phyloP scores from a whole-genome alignment of 371 early-diverging fungal species.

The Phascolomyces articulosus region DNA sequence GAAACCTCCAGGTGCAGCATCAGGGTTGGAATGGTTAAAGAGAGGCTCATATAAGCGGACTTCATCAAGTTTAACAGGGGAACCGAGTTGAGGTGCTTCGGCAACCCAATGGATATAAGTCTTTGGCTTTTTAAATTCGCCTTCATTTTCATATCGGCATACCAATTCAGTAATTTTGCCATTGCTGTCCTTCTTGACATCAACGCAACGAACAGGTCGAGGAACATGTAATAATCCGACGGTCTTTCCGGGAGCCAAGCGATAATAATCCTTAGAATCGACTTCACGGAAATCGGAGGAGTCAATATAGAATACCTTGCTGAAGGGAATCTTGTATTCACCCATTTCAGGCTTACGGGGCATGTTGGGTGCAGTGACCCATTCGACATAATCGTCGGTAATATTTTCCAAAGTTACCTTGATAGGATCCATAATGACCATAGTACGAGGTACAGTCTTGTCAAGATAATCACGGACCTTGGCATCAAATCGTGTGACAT shows the following conservation, averaged over 20 bases:
- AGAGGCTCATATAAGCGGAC: slow-evolving; percentile 86
- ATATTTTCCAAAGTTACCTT: slow-evolving; percentile 89
- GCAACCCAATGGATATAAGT: slow-evolving; percentile 99
- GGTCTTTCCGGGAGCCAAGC: slow-evolving; percentile 91
- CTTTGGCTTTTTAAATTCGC: slow-evolving; percentile 85
- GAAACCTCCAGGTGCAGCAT: slow-evolving; percentile 90
- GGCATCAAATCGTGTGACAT: slow-evolving; percentile 93
- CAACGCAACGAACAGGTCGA: slow-evolving; percentile 83
- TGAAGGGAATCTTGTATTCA: slow-evolving; percentile 85
- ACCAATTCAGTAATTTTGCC: slow-evolving; percentile 82
- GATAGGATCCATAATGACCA: slow-evolving; percentile 91
- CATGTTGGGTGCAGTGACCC: slow-evolving; percentile 84
- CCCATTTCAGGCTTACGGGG: slow-evolving; percentile 87
- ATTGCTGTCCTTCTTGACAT: slow-evolving; percentile 70
- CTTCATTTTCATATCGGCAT: slow-evolving; percentile 78
- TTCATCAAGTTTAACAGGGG: slow-evolving; percentile 85
- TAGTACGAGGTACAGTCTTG: slow-evolving; percentile 89
- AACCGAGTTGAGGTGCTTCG: slow-evolving; percentile 76
- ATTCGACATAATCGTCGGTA: slow-evolving; percentile 74
- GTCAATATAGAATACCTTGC: slow-evolving; percentile 92
- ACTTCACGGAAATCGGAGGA: slow-evolving; percentile 91
- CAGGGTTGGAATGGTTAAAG: slow-evolving; percentile 91
- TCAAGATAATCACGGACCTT: slow-evolving; percentile 96
- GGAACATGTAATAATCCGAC: slow-evolving; percentile 93
- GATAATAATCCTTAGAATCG: slow-evolving; percentile 92